Evolutionary conservation across 2,329 filamentous ascomycete genomes (phyloP).

Genomic region (Magnaporthiopsis incrustans): DNA sequence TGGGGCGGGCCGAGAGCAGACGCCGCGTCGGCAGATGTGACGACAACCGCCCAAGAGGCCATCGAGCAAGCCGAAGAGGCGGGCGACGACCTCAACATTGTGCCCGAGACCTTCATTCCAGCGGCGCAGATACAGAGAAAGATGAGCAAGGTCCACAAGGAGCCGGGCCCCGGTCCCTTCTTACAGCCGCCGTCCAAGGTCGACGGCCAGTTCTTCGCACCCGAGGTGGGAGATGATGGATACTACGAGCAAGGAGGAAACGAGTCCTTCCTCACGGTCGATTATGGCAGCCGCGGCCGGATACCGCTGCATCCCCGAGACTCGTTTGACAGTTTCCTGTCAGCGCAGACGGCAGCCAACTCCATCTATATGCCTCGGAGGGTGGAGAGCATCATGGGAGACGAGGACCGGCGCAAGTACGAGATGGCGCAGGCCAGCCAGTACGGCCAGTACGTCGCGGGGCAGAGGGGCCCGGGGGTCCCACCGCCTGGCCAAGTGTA

Average conservation of each 20-base stretch:
- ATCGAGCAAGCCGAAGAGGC: slow-evolving; percentile 69
- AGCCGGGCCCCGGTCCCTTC: slow-evolving; percentile 38
- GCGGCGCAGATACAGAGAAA: slow-evolving; percentile 35
- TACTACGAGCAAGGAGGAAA: slow-evolving; percentile 59
- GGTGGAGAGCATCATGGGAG: slow-evolving; percentile 69
- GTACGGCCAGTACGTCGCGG: slow-evolving; percentile 25
- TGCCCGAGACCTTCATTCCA: slow-evolving; percentile 74
- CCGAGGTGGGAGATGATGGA: slow-evolving; percentile 58
- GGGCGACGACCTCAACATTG: slow-evolving; percentile 84
- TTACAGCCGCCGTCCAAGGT: slow-evolving; percentile 67
- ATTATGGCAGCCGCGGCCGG: slow-evolving; percentile 33
- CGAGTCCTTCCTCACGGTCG: slow-evolving; percentile 47
- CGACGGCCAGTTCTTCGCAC: slow-evolving; percentile 70
- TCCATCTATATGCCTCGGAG: slow-evolving; percentile 59
- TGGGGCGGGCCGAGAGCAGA: slow-evolving; percentile 94
- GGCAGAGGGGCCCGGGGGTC: slow-evolving; percentile 11
- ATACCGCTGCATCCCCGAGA: slow-evolving; percentile 45
- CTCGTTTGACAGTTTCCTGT: slow-evolving; percentile 61
- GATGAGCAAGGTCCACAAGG: slow-evolving; percentile 21
- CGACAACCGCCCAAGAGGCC: slow-evolving; percentile 73
- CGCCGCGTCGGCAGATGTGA: slow-evolving; percentile 68
- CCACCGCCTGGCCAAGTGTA: slow-evolving; percentile 37
- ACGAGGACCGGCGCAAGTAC: slow-evolving; percentile 69
- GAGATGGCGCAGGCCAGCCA: slow-evolving; percentile 56
- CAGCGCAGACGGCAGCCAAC: slow-evolving; percentile 45